Conservation (phyloP, 331 rosid genomes). For the Cydonia oblonga region DNA sequence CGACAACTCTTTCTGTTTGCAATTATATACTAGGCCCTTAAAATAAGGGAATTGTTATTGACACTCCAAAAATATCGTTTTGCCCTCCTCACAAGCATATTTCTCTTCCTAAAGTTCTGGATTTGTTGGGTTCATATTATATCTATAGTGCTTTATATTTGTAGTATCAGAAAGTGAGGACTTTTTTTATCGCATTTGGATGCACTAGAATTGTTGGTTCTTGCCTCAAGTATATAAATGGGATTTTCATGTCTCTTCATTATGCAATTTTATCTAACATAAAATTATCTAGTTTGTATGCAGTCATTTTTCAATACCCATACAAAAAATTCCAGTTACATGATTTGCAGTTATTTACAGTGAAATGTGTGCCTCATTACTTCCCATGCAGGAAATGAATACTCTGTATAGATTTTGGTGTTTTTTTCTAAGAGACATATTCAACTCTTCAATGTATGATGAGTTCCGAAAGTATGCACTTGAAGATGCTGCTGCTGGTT, state of each 20-base stretch:
- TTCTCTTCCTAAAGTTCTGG: neutral
- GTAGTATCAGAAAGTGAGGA: neutral
- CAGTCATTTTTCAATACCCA: neutral
- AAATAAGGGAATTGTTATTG: neutral
- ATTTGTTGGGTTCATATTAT: neutral
- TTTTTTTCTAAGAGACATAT: constrained; percentile 71
- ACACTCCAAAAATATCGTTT: too few species aligned
- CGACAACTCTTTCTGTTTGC: neutral
- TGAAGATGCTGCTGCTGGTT: constrained; percentile 86
- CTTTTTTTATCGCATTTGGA: neutral
- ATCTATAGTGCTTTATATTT: neutral
- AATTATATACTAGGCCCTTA: neutral
- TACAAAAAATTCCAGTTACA: neutral
- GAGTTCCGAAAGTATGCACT: constrained; percentile 75
- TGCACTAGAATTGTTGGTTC: neutral
- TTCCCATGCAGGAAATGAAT: constrained; percentile 82
- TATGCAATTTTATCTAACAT: neutral
- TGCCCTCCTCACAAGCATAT: too few species aligned
- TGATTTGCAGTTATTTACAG: neutral
- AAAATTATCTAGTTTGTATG: neutral
- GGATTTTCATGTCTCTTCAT: neutral
- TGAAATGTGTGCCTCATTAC: constrained; percentile 5
- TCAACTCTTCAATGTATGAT: constrained; percentile 65
- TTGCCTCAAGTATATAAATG: neutral
- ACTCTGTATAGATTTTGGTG: constrained; percentile 86